A percentile compares a stretch with the other conserved stretches of the same genome.
Evolutionary conservation across 805 yeast genomes (phyloP).

Genomic region (Scheffersomyces ergatensis): DNA sequence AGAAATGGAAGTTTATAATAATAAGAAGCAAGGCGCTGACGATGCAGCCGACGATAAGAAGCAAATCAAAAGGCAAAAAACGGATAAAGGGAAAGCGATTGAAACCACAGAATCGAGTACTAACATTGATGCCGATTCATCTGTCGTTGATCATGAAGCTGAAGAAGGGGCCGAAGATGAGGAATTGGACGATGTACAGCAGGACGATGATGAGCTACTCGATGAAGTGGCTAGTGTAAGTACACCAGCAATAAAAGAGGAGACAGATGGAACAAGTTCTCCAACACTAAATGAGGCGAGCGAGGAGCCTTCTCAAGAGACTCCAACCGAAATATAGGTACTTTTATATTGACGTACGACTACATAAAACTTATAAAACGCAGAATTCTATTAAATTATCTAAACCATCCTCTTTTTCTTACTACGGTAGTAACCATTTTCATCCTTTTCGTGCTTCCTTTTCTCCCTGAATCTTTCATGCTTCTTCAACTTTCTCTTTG

Average conservation of each 20-base stretch:
- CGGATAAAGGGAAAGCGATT: neutral
- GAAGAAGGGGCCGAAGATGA: conserved; percentile 4
- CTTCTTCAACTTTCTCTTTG: conserved; percentile 71
- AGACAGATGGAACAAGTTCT: neutral
- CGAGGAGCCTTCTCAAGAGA: neutral
- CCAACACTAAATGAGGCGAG: neutral
- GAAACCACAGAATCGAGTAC: conserved; percentile 1
- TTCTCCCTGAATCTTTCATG: conserved; percentile 75
- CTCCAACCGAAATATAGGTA: neutral
- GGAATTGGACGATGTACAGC: conserved; percentile 5
- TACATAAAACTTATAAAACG: neutral
- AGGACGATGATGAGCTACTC: neutral
- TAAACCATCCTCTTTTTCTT: conserved; percentile 45
- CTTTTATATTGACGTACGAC: neutral
- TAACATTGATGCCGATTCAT: neutral
- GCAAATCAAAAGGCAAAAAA: conserved; percentile 4
- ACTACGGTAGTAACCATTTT: conserved; percentile 68
- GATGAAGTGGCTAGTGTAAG: neutral
- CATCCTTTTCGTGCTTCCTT: conserved; percentile 73
- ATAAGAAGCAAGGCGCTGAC: conserved; percentile 16
- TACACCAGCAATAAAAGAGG: neutral
- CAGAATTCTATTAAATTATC: neutral
- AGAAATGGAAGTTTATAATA: conserved; percentile 61
- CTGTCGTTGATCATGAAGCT: conserved; percentile 5
- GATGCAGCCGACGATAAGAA: conserved; percentile 10